Conservation (phyloP, 306 rosid species). For the Biancaea sappan region DNA sequence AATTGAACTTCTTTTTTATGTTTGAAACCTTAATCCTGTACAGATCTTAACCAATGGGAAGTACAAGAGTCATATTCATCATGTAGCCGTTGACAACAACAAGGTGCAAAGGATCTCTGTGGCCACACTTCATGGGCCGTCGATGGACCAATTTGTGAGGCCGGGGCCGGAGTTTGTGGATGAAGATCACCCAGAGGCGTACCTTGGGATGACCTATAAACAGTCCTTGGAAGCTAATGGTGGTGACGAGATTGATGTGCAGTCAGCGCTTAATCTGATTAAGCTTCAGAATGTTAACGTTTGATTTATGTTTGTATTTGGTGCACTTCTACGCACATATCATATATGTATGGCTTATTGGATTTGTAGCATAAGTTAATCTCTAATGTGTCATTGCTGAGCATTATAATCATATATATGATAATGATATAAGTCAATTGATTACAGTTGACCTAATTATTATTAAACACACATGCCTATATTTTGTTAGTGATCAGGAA, state of each 20-base stretch:
- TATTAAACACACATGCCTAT: too few species aligned
- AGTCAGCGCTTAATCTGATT: conserved; percentile 5
- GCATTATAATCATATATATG: too few species aligned
- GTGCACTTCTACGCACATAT: not conserved
- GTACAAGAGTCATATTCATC: conserved; percentile 64
- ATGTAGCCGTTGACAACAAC: conserved; percentile 55
- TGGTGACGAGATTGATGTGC: conserved; percentile 26
- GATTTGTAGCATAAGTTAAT: too few species aligned
- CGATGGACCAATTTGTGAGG: conserved; percentile 40
- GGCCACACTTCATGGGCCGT: conserved; percentile 62
- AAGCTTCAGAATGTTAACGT: not conserved
- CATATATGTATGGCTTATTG: not conserved
- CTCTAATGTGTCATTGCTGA: too few species aligned
- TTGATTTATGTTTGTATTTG: too few species aligned
- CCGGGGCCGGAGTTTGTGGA: conserved; percentile 53
- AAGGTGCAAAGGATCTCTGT: conserved; percentile 49
- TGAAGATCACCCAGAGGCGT: conserved; percentile 42
- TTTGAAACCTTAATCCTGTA: not conserved
- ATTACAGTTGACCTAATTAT: too few species aligned
- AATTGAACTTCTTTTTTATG: too few species aligned
- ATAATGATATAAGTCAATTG: too few species aligned
- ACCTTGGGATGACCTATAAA: conserved; percentile 50
- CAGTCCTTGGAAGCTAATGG: conserved; percentile 55
- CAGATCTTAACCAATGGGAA: conserved; percentile 65
- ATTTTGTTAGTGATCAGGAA: too few species aligned